A percentile compares a stretch with the other conserved stretches of the same genome.
These are phyloP conservation scores for Wickerhamiella kazuoi DNA, from an alignment of 805 yeast genomes.

Conservation along the genomic window DNA sequence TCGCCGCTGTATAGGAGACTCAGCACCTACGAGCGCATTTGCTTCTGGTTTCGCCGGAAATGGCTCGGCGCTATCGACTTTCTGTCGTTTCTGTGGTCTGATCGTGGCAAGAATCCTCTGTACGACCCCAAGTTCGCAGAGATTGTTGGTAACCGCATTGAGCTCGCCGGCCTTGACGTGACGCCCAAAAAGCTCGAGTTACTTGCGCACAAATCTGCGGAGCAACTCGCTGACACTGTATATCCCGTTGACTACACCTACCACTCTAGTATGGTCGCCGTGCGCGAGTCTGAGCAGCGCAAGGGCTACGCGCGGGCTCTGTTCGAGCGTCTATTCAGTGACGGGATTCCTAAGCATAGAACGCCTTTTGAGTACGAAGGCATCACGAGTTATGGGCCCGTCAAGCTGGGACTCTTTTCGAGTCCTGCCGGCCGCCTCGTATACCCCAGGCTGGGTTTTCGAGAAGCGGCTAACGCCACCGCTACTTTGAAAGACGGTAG, in stretches of 20 bases:
- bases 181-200: background rate
- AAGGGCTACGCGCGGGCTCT: background rate
- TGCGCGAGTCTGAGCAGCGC: background rate
- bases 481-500: background rate
- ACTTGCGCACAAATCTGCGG: background rate
- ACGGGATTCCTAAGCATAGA: background rate
- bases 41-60: background rate
- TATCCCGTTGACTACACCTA: background rate
- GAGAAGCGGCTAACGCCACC: background rate
- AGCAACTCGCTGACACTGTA: background rate
- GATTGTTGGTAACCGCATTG: background rate
- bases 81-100: background rate
- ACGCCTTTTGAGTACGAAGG: background rate
- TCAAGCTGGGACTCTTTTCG: conserved; percentile 1
- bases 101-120: background rate
- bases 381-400: background rate
- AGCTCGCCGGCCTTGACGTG: background rate
- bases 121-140: background rate
- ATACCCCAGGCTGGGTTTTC: background rate
- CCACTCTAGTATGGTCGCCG: background rate
- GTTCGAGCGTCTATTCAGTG: background rate
- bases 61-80: background rate
- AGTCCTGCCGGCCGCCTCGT: background rate
- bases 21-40: background rate
- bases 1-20: background rate